Conservation (phyloP, 768 basidiomycete genomes). For the Rhodotorula paludigena region DNA sequence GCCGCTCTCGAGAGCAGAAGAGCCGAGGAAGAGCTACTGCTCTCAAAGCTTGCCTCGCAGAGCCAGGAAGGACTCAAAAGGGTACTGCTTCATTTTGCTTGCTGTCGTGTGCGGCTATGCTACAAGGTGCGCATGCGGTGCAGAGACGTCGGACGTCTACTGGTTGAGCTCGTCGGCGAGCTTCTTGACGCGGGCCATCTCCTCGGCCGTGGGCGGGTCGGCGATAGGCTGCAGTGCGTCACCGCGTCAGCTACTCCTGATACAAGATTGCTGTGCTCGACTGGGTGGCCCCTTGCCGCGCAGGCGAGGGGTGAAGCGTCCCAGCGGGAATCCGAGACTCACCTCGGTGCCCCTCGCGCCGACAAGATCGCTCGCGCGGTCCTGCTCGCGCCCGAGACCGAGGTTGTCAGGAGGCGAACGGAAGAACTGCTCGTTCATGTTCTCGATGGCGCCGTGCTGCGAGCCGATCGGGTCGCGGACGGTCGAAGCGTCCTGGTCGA, state of each 20-base stretch:
- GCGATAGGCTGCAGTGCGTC: not conserved
- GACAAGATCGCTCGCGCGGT: not conserved
- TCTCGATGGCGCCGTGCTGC: not conserved
- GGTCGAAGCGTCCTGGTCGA: not conserved
- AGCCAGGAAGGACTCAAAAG: too few relatives aligned
- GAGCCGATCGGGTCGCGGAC: not conserved
- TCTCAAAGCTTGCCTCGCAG: too few relatives aligned
- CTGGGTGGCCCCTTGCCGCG: too few relatives aligned
- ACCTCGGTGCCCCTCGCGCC: not conserved
- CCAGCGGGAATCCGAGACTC: not conserved
- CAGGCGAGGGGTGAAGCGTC: not conserved
- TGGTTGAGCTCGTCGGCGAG: slow-evolving; percentile 12
- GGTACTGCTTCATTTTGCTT: not conserved
- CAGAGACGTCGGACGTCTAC: not conserved
- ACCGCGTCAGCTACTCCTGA: not conserved
- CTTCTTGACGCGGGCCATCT: slow-evolving; percentile 3
- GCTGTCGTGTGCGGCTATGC: not conserved
- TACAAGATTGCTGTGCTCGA: too few relatives aligned
- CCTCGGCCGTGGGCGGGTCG: slow-evolving; percentile 7
- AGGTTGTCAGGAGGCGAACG: slow-evolving; percentile 5
- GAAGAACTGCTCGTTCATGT: not conserved
- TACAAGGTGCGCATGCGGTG: not conserved
- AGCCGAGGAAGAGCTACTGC: too few relatives aligned
- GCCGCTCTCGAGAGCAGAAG: too few relatives aligned
- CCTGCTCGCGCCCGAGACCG: not conserved